Evolutionary conservation across 2,329 filamentous ascomycete genomes (phyloP), one percentile per base, ranked within the genome.

Genomic region (Pleurostoma richardsiae): DNA sequence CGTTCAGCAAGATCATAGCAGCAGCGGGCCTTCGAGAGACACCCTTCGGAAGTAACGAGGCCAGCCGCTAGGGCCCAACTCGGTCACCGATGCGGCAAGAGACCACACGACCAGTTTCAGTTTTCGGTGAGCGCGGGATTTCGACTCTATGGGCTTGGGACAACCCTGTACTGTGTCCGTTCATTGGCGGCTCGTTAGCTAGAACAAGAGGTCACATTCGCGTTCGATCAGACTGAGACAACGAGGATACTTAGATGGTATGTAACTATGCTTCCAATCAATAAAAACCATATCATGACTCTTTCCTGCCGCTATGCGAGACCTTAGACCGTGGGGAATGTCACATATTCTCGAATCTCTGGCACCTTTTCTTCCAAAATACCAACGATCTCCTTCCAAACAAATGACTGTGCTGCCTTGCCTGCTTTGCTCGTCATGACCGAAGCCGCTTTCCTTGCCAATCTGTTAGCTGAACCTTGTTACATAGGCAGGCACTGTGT

Each of bases 31-130:
- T 8, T 36, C 33, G 8, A 8, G 33, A 8, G n/a, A 8, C 33
- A 8, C 33, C 8, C 8, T 8, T 36, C 33, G 33, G 33, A n/a
- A 8, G 8, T 36, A 8, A 8, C 33, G 33, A 36, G 33, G 8
- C 33, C 19, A 19, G 19, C 19, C 19, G 19, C 19, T 19, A 19
- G 19, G 19, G 19, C 19, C 19, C 19, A 19, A 19, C 39, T 54
- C 52, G 51, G 52, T 53, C 31, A 47, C 48, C 29, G 29, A 55
- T 54, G 29, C 40, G 56, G 56, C 45, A 57, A 51, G 31, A 47
- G 47, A 46, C 51, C 49, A 48, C 45, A 47, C 44, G 46, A 36
- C 46, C 36, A 30, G 33, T 44, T 49, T 50, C 30, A 44, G 42
- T 5, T 19, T 44, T 49, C 45, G 45, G 45, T 54, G 41, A 48